phyloP scores from a whole-genome alignment of 345 rosid species.

The Salix koriyanagi region DNA sequence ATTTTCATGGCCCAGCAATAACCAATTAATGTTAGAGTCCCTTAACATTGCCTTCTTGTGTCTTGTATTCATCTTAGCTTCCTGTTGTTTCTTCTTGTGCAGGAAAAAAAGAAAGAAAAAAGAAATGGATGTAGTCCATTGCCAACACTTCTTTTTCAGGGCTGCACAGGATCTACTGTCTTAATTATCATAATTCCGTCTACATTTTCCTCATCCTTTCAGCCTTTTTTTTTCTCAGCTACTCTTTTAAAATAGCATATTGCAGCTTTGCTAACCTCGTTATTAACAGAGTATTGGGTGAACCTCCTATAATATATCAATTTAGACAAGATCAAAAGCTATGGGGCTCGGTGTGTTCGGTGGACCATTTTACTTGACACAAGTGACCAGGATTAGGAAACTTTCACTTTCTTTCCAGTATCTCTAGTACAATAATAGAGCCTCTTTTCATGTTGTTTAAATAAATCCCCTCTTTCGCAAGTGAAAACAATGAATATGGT shows the following conservation, averaged over 20 bases:
- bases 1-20: not conserved
- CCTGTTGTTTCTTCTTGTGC: not conserved
- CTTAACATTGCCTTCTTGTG: not conserved
- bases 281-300: conserved; percentile 4
- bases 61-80: not conserved
- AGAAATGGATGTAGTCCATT: not conserved
- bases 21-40: not conserved
- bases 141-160: not conserved
- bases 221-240: not conserved
- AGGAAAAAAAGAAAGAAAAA: not conserved
- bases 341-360: conserved; percentile 5
- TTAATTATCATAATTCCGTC: not conserved
- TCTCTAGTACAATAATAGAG: not conserved
- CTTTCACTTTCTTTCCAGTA: conserved; percentile 1
- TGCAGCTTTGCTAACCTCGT: conserved; percentile 19
- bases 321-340: conserved; percentile 11
- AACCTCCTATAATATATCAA: conserved; percentile 5
- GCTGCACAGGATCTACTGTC: not conserved
- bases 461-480: not conserved
- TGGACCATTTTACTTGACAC: conserved; percentile 7
- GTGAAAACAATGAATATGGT: not conserved
- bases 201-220: not conserved
- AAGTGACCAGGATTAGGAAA: conserved; percentile 6
- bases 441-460: not conserved
- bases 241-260: not conserved